Conservation (phyloP, 2,329 filamentous ascomycete species). For the Calycina herbarum region DNA sequence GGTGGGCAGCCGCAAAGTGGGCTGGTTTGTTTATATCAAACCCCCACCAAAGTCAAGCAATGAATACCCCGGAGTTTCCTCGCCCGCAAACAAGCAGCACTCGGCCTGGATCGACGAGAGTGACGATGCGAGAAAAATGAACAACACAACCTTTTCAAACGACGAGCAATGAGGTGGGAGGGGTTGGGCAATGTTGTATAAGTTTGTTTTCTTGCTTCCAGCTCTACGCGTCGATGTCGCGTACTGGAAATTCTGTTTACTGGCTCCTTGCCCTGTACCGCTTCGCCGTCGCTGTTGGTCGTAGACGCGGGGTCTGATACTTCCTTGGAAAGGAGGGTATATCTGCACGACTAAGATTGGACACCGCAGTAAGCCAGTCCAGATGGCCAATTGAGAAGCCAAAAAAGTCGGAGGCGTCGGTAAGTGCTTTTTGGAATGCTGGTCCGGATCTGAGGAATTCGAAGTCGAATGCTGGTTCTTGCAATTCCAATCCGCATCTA, state of each 20-base stretch:
- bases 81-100: conserved; percentile 9
- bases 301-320: conserved; percentile 20
- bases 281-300: conserved; percentile 1
- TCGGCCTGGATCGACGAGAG: conserved; percentile 10
- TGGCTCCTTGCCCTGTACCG: conserved; percentile 10
- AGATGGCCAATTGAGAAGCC: not conserved
- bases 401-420: conserved; percentile 2
- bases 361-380: not conserved
- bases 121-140: not conserved
- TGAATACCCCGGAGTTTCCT: conserved; percentile 7
- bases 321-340: conserved; percentile 17
- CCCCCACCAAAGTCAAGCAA: conserved; percentile 14
- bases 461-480: not conserved
- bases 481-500: not conserved
- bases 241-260: conserved; percentile 15
- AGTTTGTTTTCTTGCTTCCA: conserved; percentile 12
- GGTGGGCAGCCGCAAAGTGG: conserved; percentile 16
- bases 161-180: conserved; percentile 13
- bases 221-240: conserved; percentile 21
- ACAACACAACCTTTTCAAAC: not conserved
- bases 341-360: conserved; percentile 23
- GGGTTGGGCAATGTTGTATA: not conserved
- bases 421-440: conserved; percentile 11
- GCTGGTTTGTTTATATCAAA: conserved; percentile 27
- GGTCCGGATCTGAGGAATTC: not conserved